phyloP scores from a whole-genome alignment of 805 yeast species.

The Saccharomycopsis amapae region DNA sequence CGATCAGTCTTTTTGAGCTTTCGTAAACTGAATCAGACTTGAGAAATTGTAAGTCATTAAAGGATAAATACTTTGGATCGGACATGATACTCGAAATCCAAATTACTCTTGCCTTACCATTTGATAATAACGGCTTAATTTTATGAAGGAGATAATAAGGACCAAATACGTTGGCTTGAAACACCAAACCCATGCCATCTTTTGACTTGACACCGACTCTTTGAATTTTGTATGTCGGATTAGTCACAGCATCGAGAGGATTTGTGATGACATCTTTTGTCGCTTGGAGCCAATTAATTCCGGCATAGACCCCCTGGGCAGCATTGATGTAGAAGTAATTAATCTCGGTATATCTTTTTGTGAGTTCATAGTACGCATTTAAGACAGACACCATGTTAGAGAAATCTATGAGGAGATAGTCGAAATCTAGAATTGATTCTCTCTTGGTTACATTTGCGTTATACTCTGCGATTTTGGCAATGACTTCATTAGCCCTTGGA shows the following conservation, averaged over 20 bases:
- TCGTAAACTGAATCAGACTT: slow-evolving; percentile 69
- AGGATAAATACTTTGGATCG: slow-evolving; percentile 62
- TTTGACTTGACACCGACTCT: slow-evolving; percentile 62
- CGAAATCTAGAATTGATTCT: slow-evolving; percentile 64
- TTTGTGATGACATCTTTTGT: slow-evolving; percentile 52
- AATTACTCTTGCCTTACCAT: slow-evolving; percentile 51
- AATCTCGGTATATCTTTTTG: slow-evolving; percentile 53
- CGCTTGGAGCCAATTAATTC: slow-evolving; percentile 83
- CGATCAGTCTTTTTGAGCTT: slow-evolving; percentile 84
- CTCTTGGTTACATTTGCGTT: slow-evolving; percentile 35
- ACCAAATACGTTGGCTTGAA: slow-evolving; percentile 95
- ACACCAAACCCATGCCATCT: slow-evolving; percentile 81
- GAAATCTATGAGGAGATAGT: slow-evolving; percentile 84
- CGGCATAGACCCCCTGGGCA: slow-evolving; percentile 80
- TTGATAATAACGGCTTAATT: slow-evolving; percentile 45
- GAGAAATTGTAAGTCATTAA: slow-evolving; percentile 67
- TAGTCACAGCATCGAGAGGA: slow-evolving; percentile 81
- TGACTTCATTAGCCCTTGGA: slow-evolving; percentile 74
- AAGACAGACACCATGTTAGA: slow-evolving; percentile 81
- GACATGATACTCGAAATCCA: slow-evolving; percentile 89
- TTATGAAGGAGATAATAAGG: slow-evolving; percentile 80
- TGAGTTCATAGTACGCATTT: slow-evolving; percentile 64
- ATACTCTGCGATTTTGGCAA: slow-evolving; percentile 46
- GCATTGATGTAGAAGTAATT: slow-evolving; percentile 84
- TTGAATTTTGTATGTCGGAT: slow-evolving; percentile 82